A percentile compares a stretch with the other conserved stretches of the same genome.
phyloP scores from a whole-genome alignment of 176 grass and related monocot species.

The Eragrostis curvula region DNA sequence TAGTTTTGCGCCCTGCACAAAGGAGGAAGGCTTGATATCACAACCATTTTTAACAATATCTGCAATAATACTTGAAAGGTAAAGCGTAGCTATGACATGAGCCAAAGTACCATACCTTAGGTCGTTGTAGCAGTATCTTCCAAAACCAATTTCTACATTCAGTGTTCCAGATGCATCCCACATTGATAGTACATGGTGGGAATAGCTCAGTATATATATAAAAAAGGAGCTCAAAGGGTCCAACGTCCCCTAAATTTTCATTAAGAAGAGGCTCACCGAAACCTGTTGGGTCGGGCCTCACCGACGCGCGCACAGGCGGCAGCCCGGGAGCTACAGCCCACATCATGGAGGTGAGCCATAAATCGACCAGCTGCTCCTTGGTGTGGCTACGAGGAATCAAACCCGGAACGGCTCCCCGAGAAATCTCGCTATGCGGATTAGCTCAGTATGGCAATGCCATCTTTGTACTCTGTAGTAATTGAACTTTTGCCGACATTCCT shows the following conservation, averaged over 20 bases:
- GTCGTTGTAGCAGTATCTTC: background rate
- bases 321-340: no score
- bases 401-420: no score
- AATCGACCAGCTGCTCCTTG: no score
- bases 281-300: no score
- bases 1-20: background rate
- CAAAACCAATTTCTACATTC: constrained; percentile 12
- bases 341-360: no score
- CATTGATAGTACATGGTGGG: background rate
- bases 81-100: background rate
- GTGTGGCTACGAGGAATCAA: no score
- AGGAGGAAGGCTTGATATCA: background rate
- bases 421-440: no score
- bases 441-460: background rate
- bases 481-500: constrained; percentile 60
- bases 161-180: constrained; percentile 9
- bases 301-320: no score
- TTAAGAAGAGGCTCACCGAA: no score
- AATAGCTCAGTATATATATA: constrained; percentile 24
- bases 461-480: constrained; percentile 20
- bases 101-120: background rate
- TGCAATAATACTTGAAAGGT: background rate
- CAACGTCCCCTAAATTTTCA: no score
- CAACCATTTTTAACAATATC: background rate
- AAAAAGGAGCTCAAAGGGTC: no score